Evolutionary conservation across 805 yeast genomes (phyloP), one percentile per base, ranked within the genome.

Genomic region (Kodamaea kaohsiungensis): DNA sequence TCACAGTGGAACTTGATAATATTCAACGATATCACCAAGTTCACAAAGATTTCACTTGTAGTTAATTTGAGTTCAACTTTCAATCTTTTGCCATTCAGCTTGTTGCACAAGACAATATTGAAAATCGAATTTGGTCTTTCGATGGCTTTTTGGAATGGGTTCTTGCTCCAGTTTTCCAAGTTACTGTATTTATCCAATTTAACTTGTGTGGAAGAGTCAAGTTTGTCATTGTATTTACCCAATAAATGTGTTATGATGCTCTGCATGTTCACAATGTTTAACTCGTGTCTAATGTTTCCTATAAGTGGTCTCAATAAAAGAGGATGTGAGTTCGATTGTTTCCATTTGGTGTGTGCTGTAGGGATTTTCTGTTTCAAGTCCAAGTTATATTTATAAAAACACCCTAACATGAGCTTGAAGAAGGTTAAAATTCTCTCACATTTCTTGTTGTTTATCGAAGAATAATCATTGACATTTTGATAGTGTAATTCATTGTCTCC

Each of bases 341-440:
- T 77, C 76, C 72, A 79, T 55, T 76, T 76, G 22, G 77, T 72
- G 56, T 75, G 64, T 3, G 80, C 70, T 2, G 82, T 73, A 15
- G 86, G 86, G 9, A 81, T 72, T 6, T 72, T 70, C 25, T 75
- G 72, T 54, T 73, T 79, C 63, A 70, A 66, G 43, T 65, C 70
- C 51, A 75, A 73, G 59, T 73, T 82, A 61, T 69, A 76, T 53
- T 69, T 76, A 67, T 81, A 88, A 53, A 82, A 79, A 53, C 85
- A 77, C 58, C 87, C 84, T 15, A 88, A 73, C 77, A 87, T 78
- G 27, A 88, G 67, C 58, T 86, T 83, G 19, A 88, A 68, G 48
- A 81, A 80, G 12, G 68, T 70, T 45, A 79, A 72, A 15, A 87
- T 76, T 27, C 81, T 72, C 52, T 84, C 83, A 4, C 92, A 90